Evolutionary conservation across 306 rosid genomes (phyloP).

Genomic region (Begonia loranthoides): DNA sequence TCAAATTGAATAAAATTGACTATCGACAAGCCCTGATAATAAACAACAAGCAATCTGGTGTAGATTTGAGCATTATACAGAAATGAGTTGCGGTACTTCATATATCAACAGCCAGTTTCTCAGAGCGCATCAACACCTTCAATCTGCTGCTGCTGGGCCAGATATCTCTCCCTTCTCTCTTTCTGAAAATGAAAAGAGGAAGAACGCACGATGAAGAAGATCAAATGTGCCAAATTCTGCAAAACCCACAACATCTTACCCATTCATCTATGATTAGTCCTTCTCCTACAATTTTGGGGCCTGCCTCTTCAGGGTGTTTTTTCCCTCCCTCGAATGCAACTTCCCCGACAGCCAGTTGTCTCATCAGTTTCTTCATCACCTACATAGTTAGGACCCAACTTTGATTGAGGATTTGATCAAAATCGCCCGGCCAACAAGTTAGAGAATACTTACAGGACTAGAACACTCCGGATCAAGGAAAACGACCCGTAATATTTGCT

Average conservation of each 20-base stretch:
- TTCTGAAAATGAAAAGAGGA: no score
- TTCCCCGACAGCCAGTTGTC: constrained; percentile 82
- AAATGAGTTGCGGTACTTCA: no score
- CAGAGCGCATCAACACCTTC: no score
- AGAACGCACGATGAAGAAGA: no score
- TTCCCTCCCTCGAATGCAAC: constrained; percentile 69
- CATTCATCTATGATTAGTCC: constrained; percentile 96
- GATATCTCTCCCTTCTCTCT: no score
- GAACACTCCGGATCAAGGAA: constrained; percentile 73
- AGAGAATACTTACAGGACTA: constrained; percentile 48
- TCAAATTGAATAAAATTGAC: no score
- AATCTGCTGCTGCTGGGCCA: no score
- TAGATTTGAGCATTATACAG: no score
- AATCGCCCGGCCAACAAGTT: neutral
- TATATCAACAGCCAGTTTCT: no score
- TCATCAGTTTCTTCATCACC: constrained; percentile 77
- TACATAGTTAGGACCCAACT: constrained; percentile 2
- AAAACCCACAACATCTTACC: constrained; percentile 29
- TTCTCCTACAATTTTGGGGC: constrained; percentile 63
- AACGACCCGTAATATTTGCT: constrained; percentile 77
- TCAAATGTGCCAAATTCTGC: no score
- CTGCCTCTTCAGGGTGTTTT: constrained; percentile 65
- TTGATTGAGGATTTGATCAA: neutral
- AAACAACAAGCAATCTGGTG: no score
- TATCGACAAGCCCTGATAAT: no score